Evolutionary conservation across 2,329 filamentous ascomycete genomes (phyloP).

Genomic region (Conoideocrella luteorostrata): DNA sequence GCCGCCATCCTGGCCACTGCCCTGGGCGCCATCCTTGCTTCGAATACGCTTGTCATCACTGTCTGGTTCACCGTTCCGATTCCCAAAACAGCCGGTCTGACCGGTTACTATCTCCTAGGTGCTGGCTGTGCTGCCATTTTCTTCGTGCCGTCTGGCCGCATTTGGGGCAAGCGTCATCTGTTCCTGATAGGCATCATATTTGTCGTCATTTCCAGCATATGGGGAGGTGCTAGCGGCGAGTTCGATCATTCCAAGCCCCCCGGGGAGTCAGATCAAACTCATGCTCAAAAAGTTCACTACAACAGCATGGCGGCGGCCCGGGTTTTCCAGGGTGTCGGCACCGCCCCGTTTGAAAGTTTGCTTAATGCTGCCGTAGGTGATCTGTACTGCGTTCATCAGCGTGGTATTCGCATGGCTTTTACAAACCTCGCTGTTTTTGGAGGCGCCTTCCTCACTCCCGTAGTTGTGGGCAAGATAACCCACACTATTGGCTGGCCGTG

Average conservation of each 20-base stretch:
- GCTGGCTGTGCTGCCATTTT: conserved; percentile 76
- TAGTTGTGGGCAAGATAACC: conserved; percentile 85
- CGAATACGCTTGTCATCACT: conserved; percentile 75
- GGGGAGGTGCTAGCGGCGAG: conserved; percentile 64
- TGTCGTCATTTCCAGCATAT: conserved; percentile 66
- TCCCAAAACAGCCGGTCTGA: conserved; percentile 72
- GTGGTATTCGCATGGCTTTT: conserved; percentile 82
- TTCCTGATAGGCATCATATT: conserved; percentile 74
- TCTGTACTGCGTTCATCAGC: conserved; percentile 80
- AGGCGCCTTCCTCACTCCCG: conserved; percentile 64
- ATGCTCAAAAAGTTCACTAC: conserved; percentile 43
- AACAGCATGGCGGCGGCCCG: conserved; percentile 68
- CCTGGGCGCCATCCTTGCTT: conserved; percentile 79
- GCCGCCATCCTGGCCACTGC: conserved; percentile 78
- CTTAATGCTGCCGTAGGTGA: conserved; percentile 88
- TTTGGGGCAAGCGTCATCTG: conserved; percentile 89
- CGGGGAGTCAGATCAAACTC: conserved; percentile 2
- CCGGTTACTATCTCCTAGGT: conserved; percentile 80
- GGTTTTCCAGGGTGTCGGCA: conserved; percentile 77
- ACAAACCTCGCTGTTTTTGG: conserved; percentile 53
- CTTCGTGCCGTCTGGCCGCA: conserved; percentile 78
- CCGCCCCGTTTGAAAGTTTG: conserved; percentile 83
- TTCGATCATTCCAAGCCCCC: conserved; percentile 5
- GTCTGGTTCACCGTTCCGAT: conserved; percentile 60
- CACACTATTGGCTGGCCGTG: conserved; percentile 71